A percentile compares a stretch with the other conserved stretches of the same genome.
Evolutionary conservation across 1,284 basidiomycete genomes (phyloP).

Genomic region (Phlebopus sp.): DNA sequence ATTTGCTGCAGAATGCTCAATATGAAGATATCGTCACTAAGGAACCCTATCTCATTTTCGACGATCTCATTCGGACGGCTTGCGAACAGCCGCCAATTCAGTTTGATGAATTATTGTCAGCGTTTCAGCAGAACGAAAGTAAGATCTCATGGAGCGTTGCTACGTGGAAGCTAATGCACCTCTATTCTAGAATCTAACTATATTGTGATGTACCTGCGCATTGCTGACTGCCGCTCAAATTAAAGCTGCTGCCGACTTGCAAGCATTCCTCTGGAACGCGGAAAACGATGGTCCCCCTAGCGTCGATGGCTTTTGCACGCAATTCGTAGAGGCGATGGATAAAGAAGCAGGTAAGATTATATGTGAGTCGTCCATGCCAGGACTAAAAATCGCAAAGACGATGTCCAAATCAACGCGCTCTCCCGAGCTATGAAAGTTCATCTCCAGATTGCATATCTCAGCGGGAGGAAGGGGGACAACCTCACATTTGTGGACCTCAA

Average conservation of each 20-base stretch:
- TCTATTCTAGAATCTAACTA: conserved; percentile 56
- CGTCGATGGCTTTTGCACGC: conserved; percentile 68
- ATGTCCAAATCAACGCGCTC: conserved; percentile 82
- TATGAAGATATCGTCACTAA: too few relatives aligned
- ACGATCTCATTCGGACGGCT: conserved; percentile 22
- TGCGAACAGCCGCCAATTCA: too few relatives aligned
- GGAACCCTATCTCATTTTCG: too few relatives aligned
- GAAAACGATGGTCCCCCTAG: conserved; percentile 48
- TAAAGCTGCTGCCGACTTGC: conserved; percentile 56
- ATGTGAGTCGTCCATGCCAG: neutral
- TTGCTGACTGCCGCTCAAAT: conserved; percentile 79
- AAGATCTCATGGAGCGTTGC: conserved; percentile 12
- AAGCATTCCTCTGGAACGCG: conserved; percentile 75
- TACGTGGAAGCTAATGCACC: conserved; percentile 4
- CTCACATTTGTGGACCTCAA: conserved; percentile 50
- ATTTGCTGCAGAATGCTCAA: too few relatives aligned
- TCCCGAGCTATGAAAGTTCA: conserved; percentile 67
- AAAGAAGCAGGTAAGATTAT: conserved; percentile 69
- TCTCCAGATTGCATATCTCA: conserved; percentile 78
- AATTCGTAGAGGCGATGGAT: conserved; percentile 76
- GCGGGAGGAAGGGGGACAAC: conserved; percentile 44
- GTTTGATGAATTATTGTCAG: conserved; percentile 38
- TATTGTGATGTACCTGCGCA: conserved; percentile 73
- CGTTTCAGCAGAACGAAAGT: conserved; percentile 60
- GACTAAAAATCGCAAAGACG: conserved; percentile 48